Evolutionary conservation across 768 basidiomycete species (phyloP).

Genomic region (Amanita fuliginea): DNA sequence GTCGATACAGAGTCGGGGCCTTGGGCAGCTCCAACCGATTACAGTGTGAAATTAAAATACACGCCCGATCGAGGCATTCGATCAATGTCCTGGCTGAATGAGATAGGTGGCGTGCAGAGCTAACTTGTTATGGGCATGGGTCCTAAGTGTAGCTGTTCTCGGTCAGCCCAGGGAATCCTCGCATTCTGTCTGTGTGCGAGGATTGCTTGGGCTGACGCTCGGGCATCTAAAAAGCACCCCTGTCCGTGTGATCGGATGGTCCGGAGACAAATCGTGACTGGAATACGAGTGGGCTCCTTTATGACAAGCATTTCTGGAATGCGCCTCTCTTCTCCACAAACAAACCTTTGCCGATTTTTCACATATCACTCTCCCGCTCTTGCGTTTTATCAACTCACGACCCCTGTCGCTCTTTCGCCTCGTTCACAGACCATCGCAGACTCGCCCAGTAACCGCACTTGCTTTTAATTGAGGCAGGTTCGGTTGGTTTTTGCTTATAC

Average conservation of each 20-base stretch:
- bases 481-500: neutral
- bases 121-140: neutral
- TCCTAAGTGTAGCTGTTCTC: too few species aligned
- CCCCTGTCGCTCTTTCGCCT: conserved; percentile 7
- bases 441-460: neutral
- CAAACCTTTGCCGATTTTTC: conserved; percentile 3
- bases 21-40: neutral
- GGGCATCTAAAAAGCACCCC: neutral
- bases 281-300: conserved; percentile 5
- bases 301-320: conserved; percentile 6
- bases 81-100: conserved; percentile 4
- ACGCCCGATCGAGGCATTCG: conserved; percentile 4
- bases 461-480: conserved; percentile 6
- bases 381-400: conserved; percentile 7
- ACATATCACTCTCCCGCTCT: conserved; percentile 7
- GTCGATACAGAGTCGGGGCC: neutral
- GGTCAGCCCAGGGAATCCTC: neutral
- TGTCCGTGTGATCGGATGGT: conserved; percentile 6
- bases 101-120: neutral
- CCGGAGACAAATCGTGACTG: conserved; percentile 4
- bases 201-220: neutral
- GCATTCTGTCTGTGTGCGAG: neutral
- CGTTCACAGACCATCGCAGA: conserved; percentile 6
- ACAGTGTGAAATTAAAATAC: conserved; percentile 2
- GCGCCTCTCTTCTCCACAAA: conserved; percentile 7